A percentile compares a stretch with the other conserved stretches of the same genome.
phyloP scores from a whole-genome alignment of 2,329 filamentous ascomycete genomes.

The Aureobasidium melanogenum region DNA sequence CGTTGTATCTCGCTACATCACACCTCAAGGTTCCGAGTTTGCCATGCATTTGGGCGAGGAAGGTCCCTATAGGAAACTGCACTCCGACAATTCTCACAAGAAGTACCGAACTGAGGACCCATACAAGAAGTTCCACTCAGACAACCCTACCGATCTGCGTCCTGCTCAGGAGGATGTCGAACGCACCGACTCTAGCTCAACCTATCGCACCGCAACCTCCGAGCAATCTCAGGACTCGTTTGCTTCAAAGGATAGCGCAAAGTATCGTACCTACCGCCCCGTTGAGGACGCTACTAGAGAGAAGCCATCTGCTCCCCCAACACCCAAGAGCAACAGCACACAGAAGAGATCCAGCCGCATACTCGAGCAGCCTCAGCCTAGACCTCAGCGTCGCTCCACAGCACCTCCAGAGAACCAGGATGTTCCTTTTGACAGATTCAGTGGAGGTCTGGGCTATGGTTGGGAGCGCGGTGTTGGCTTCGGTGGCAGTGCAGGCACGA shows the following conservation, averaged over 20 bases:
- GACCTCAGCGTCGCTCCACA: neutral
- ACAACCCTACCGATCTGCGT: conserved; percentile 9
- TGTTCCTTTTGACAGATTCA: conserved; percentile 24
- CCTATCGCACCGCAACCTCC: conserved; percentile 19
- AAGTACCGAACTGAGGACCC: neutral
- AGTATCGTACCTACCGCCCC: conserved; percentile 12
- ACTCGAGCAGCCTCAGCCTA: neutral
- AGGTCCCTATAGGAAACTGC: neutral
- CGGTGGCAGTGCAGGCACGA: conserved; percentile 29
- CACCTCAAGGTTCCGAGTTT: conserved; percentile 15
- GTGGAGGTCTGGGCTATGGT: conserved; percentile 29
- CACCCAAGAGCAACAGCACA: neutral
- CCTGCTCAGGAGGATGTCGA: conserved; percentile 14
- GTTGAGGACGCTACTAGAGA: neutral
- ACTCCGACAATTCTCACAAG: neutral
- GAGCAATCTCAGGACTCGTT: conserved; percentile 6
- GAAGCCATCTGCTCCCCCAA: neutral
- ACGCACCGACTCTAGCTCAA: conserved; percentile 20
- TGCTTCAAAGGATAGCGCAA: conserved; percentile 6
- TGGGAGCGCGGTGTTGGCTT: conserved; percentile 28
- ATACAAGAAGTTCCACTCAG: neutral
- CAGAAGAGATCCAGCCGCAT: conserved; percentile 13
- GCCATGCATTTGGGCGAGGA: conserved; percentile 12
- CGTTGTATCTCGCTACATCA: conserved; percentile 27
- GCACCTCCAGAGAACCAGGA: conserved; percentile 9